These are phyloP conservation scores for Kwoniella dejecticola DNA, from an alignment of 768 basidiomycete genomes.

Conservation along the genomic window DNA sequence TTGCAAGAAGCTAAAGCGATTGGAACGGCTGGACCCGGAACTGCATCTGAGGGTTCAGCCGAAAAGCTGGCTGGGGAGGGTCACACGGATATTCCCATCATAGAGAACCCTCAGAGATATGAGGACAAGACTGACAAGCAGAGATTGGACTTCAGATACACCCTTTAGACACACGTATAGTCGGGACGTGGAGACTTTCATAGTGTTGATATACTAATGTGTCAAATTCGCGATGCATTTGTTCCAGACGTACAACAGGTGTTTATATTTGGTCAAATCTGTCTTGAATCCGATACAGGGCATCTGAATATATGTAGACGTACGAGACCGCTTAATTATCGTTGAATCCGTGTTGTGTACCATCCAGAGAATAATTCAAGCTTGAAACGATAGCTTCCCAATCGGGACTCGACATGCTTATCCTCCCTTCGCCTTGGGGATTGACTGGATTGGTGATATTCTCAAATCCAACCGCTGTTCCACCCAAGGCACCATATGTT, in stretches of 20 bases:
- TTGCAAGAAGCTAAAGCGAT: conserved; percentile 1
- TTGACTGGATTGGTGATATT: neutral
- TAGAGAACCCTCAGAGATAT: conserved; percentile 21
- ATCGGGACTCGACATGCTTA: conserved; percentile 24
- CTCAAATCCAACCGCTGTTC: neutral
- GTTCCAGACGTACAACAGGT: too few species aligned
- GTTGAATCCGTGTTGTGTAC: too few species aligned
- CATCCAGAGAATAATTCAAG: conserved; percentile 7
- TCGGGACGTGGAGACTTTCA: too few species aligned
- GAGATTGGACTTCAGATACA: conserved; percentile 43
- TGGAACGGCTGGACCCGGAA: too few species aligned
- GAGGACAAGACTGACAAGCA: conserved; percentile 49
- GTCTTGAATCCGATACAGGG: too few species aligned
- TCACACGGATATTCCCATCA: conserved; percentile 17
- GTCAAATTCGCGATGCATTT: too few species aligned
- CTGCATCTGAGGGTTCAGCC: conserved; percentile 4
- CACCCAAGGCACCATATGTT: neutral
- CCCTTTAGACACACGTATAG: conserved; percentile 15
- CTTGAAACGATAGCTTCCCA: conserved; percentile 26
- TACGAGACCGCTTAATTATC: neutral
- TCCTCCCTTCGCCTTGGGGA: conserved; percentile 1
- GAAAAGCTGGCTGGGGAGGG: conserved; percentile 17
- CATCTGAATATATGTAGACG: too few species aligned
- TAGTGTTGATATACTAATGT: too few species aligned
- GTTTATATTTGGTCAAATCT: too few species aligned